Percentiles rank a stretch among this genome's conserved stretches.
These are phyloP conservation scores for Ampelocalamus luodianensis DNA, from an alignment of 176 grass and related monocot species.

Conservation along the genomic window DNA sequence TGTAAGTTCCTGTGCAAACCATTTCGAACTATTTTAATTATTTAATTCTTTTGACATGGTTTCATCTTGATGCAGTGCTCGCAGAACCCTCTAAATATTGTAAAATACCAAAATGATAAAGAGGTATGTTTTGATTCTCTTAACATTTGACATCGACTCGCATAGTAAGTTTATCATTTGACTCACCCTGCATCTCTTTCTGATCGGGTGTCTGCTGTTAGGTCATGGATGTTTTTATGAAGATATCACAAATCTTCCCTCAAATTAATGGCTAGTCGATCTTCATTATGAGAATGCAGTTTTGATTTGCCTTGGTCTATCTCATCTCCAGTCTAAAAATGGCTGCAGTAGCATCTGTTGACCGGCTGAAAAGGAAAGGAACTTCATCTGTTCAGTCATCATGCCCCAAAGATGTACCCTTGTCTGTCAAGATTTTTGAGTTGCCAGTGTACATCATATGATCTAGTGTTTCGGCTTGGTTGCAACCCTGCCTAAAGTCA, in stretches of 20 bases:
- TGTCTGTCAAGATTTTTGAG: constrained; percentile 1
- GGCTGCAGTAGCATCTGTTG: constrained; percentile 30
- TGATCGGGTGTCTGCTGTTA: constrained; percentile 40
- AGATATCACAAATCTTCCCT: constrained; percentile 98
- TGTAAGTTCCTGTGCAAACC: constrained; percentile 55
- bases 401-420: constrained; percentile 17
- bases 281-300: constrained; percentile 31
- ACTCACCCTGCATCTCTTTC: not conserved
- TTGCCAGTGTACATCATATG: constrained; percentile 31
- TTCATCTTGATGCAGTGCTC: constrained; percentile 71
- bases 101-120: constrained; percentile 97
- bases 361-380: constrained; percentile 6
- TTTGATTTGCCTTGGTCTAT: constrained; percentile 50
- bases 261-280: constrained; percentile 72
- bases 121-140: constrained; percentile 58
- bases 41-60: constrained; percentile 57
- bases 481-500: not conserved
- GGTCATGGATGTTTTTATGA: constrained; percentile 99
- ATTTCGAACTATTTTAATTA: constrained; percentile 4
- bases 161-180: not conserved
- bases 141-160: not conserved
- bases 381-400: constrained; percentile 11
- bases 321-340: constrained; percentile 11
- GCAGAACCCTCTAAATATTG: constrained; percentile 93
- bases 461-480: constrained; percentile 30